Evolutionary conservation across 2,329 filamentous ascomycete genomes (phyloP).

Genomic region (Daldinia eschscholtzii): DNA sequence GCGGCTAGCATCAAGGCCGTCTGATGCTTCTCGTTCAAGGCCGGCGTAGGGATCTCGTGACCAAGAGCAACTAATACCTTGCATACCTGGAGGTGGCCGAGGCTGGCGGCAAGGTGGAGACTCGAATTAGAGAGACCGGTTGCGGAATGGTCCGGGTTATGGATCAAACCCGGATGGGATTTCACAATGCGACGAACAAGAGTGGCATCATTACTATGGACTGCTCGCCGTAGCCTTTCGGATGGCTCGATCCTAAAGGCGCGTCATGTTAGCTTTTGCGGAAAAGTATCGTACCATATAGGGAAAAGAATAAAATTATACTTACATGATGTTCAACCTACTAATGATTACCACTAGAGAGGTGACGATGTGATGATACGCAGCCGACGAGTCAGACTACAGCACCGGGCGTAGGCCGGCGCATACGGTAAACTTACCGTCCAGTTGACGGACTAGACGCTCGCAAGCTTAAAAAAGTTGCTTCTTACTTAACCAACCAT

Average conservation of each 20-base stretch:
- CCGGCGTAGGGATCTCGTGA: conserved; percentile 80
- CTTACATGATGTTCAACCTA: conserved; percentile 22
- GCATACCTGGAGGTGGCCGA: conserved; percentile 78
- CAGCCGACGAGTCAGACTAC: conserved; percentile 8
- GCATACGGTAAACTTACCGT: conserved; percentile 1
- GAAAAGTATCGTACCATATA: neutral
- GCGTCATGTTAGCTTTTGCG: conserved; percentile 15
- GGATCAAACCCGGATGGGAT: conserved; percentile 76
- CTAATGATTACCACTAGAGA: neutral
- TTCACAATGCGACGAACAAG: conserved; percentile 83
- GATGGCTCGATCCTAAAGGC: conserved; percentile 72
- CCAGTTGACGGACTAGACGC: neutral
- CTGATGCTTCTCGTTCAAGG: conserved; percentile 82
- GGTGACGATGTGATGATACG: conserved; percentile 7
- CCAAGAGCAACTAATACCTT: conserved; percentile 77
- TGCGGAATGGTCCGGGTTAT: conserved; percentile 81
- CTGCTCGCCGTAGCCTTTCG: conserved; percentile 83
- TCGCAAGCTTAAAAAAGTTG: neutral
- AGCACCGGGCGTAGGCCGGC: neutral
- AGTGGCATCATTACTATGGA: conserved; percentile 77
- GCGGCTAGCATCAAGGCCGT: conserved; percentile 87
- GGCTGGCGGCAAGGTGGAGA: conserved; percentile 81
- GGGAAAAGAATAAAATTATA: neutral
- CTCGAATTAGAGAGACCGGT: conserved; percentile 81
- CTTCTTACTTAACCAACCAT: neutral